phyloP scores from a whole-genome alignment of 2,329 filamentous ascomycete genomes.

The Fusarium hostae region DNA sequence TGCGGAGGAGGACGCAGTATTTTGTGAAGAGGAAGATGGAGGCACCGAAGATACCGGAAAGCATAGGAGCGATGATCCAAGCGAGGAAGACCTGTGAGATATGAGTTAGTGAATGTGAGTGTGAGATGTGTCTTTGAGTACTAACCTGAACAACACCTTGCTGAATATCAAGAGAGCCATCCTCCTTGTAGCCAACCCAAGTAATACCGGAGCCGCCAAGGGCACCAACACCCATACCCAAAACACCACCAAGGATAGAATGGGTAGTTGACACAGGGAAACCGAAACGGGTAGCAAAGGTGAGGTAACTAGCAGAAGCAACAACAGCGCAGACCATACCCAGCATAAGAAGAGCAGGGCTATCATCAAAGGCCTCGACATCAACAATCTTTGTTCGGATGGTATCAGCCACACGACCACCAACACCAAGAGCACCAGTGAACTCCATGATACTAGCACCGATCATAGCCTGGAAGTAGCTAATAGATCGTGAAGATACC shows the following conservation, averaged over 20 bases:
- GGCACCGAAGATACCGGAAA: constrained; percentile 64
- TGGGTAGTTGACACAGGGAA: constrained; percentile 72
- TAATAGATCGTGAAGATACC: constrained; percentile 75
- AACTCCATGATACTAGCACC: constrained; percentile 71
- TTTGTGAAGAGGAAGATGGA: constrained; percentile 68
- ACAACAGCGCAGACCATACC: constrained; percentile 67
- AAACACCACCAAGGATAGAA: constrained; percentile 68
- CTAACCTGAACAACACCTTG: constrained; percentile 63
- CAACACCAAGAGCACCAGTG: constrained; percentile 68
- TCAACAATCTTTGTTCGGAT: constrained; percentile 70
- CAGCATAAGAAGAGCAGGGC: constrained; percentile 66
- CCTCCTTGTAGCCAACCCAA: constrained; percentile 61
- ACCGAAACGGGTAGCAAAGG: constrained; percentile 63
- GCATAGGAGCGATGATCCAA: constrained; percentile 69
- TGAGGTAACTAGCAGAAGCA: constrained; percentile 66
- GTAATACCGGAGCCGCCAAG: constrained; percentile 63
- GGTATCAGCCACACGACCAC: constrained; percentile 69
- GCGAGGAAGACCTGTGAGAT: constrained; percentile 67
- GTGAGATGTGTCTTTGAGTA: neutral
- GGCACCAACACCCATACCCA: constrained; percentile 68
- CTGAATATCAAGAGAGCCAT: constrained; percentile 52
- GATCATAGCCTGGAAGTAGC: constrained; percentile 69
- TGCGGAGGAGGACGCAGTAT: constrained; percentile 64
- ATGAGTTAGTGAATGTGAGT: neutral
- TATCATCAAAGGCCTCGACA: constrained; percentile 56